These are phyloP conservation scores for Leccinum huronense DNA, from an alignment of 1,284 basidiomycete species.

Conservation along the genomic window DNA sequence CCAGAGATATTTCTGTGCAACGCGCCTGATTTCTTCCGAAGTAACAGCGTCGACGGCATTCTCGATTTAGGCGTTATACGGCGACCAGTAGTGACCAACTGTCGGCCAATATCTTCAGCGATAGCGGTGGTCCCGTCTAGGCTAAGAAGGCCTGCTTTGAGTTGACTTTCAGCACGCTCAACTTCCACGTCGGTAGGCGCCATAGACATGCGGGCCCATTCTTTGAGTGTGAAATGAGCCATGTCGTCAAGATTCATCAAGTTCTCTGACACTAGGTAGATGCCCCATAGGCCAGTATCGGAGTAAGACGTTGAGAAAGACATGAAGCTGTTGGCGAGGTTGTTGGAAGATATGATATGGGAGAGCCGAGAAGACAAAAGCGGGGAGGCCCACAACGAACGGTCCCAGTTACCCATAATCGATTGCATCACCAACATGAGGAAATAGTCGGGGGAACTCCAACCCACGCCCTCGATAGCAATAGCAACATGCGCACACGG, in stretches of 20 bases:
- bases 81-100: slow-evolving; percentile 91
- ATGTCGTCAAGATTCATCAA: slow-evolving; percentile 91
- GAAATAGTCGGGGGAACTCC: slow-evolving; percentile 99
- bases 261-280: slow-evolving; percentile 97
- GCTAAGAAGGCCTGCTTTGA: slow-evolving; percentile 91
- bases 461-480: slow-evolving; percentile 97
- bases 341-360: slow-evolving; percentile 89
- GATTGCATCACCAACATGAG: slow-evolving; percentile 99
- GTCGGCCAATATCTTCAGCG: slow-evolving; percentile 97
- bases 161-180: slow-evolving; percentile 95
- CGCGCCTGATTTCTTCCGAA: slow-evolving; percentile 88
- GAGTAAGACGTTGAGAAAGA: slow-evolving; percentile 99
- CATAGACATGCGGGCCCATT: slow-evolving; percentile 97
- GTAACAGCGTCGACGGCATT: slow-evolving; percentile 88
- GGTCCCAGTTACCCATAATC: slow-evolving; percentile 99
- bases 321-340: slow-evolving; percentile 99
- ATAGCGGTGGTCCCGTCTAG: slow-evolving; percentile 95
- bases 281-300: slow-evolving; percentile 99
- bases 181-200: slow-evolving; percentile 85
- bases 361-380: slow-evolving; percentile 90
- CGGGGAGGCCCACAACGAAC: slow-evolving; percentile 88
- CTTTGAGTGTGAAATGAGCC: slow-evolving; percentile 90
- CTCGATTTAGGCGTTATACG: slow-evolving; percentile 93
- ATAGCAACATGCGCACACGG: slow-evolving; percentile 93
- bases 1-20: slow-evolving; percentile 97